Percentiles rank a stretch among this genome's conserved stretches.
Evolutionary conservation across 2,329 filamentous ascomycete species (phyloP).

Genomic region (Juglanconis juglandina): DNA sequence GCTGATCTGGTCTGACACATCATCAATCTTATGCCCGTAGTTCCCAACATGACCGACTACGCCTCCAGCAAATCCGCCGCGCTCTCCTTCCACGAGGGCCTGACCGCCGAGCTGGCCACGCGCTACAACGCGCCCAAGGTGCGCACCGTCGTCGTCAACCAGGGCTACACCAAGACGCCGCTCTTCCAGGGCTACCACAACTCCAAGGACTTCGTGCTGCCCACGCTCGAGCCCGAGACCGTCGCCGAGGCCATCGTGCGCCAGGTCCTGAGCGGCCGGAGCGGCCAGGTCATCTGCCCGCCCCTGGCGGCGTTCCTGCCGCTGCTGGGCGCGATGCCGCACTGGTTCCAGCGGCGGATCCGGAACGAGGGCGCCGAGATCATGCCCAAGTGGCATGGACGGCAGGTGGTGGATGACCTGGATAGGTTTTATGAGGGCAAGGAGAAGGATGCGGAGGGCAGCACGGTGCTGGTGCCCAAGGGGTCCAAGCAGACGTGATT

Average conservation of each 20-base stretch:
- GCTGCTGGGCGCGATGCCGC: constrained; percentile 51
- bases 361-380: constrained; percentile 39
- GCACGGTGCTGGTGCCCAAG: constrained; percentile 35
- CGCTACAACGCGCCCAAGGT: constrained; percentile 61
- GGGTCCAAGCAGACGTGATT: constrained; percentile 16
- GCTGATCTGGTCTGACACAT: neutral
- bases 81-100: constrained; percentile 64
- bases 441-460: constrained; percentile 29
- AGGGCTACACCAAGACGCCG: constrained; percentile 59
- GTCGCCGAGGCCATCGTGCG: constrained; percentile 62
- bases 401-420: constrained; percentile 46
- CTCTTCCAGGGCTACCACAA: constrained; percentile 56
- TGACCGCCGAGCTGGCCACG: constrained; percentile 55
- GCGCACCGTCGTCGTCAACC: constrained; percentile 64
- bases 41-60: constrained; percentile 67
- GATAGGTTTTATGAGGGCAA: constrained; percentile 35
- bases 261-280: constrained; percentile 56
- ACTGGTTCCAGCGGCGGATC: constrained; percentile 58
- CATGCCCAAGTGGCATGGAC: constrained; percentile 43
- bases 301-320: constrained; percentile 37
- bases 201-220: constrained; percentile 47
- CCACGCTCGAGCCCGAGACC: constrained; percentile 55
- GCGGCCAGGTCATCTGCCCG: constrained; percentile 55
- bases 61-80: constrained; percentile 63
- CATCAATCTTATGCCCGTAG: neutral